Base-by-base conservation (phyloP, 225 moss, liverwort and hornwort genomes). In the Pseudisothecium myosuroides region DNA sequence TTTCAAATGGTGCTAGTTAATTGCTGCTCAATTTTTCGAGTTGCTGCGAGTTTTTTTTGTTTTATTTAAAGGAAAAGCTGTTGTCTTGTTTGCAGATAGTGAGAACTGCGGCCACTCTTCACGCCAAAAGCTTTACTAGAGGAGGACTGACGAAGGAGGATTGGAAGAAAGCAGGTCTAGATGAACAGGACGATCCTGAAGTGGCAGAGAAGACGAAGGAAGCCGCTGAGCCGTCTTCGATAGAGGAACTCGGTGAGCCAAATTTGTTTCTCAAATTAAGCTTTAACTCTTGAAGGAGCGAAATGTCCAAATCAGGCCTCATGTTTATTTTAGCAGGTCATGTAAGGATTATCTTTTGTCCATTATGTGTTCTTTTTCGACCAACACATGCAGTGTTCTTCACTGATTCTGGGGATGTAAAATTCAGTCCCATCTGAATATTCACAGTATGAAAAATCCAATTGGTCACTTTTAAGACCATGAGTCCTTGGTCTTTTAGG, bases 221-320 rank as follows among this genome's bases (percentile, higher is more conserved):
- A 89, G 23, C 92, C 80, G 89, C 92, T 68, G 97, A 95, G 58
- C 93, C 90, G 52, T 95, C 96, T 67, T 91, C 93, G 55, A 64
- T 97, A 37, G 98, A 98, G 92, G 98, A 98, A 90, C 91, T 98
- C 50, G 97, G 96, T 98, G 86, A 85, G 87, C 72, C 50, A 71
- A 82, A 12, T 27, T 56, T 41, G 34, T 65, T 49, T 27, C 52
- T 82, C 23, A 45, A 15, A 63, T 82, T 82, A 34, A 9, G 45
- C 82, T 39, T 60, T 3, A 32, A 82, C 37, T 27, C n/a, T 64
- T 67, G 34, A 34, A 47, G 82, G 24, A 32, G 19, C 9, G 31
- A 81, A 29, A 41, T 60, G 34, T 21, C 64, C 17, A 36, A 64
- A 36, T 47, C 41, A 41, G 50, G 16, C 26, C 36, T 65, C 65